Evolutionary conservation across 2,329 filamentous ascomycete species (phyloP).

Genomic region (Colletotrichum spinosum): DNA sequence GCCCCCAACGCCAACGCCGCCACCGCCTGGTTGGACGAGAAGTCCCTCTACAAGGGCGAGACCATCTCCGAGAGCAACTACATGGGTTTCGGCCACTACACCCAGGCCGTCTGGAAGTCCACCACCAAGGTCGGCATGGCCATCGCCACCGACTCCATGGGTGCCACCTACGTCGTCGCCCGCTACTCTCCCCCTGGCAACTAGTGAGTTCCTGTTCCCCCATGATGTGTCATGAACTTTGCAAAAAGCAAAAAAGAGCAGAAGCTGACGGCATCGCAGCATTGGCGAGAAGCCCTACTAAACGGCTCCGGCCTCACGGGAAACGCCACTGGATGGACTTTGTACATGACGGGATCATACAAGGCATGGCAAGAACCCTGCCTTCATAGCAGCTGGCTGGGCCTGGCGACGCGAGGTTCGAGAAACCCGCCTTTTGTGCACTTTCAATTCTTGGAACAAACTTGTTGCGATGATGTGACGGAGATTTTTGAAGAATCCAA

Average conservation of each 20-base stretch:
- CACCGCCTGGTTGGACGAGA: constrained; percentile 33
- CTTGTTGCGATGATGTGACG: not conserved
- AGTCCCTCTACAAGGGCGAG: constrained; percentile 35
- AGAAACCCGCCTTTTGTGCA: not conserved
- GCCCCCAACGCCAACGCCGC: constrained; percentile 32
- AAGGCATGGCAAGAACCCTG: constrained; percentile 8
- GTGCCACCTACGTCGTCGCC: constrained; percentile 47
- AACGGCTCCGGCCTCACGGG: not conserved
- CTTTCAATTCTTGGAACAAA: constrained; percentile 29
- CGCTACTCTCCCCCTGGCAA: constrained; percentile 50
- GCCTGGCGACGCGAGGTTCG: constrained; percentile 7
- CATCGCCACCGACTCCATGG: constrained; percentile 42
- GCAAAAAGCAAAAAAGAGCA: not conserved
- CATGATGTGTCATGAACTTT: not conserved
- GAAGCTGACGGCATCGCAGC: constrained; percentile 8
- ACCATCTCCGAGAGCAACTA: constrained; percentile 34
- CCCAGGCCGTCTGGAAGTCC: constrained; percentile 47
- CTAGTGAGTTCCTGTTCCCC: constrained; percentile 32
- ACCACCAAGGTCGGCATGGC: constrained; percentile 49
- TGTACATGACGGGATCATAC: constrained; percentile 15
- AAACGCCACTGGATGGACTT: constrained; percentile 19
- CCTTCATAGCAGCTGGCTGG: constrained; percentile 16
- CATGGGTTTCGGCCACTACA: constrained; percentile 44
- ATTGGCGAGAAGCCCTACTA: constrained; percentile 46
- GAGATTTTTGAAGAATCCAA: no score